These are phyloP conservation scores for Rubroboletus satanas DNA, from an alignment of 768 basidiomycete species.

Conservation along the genomic window DNA sequence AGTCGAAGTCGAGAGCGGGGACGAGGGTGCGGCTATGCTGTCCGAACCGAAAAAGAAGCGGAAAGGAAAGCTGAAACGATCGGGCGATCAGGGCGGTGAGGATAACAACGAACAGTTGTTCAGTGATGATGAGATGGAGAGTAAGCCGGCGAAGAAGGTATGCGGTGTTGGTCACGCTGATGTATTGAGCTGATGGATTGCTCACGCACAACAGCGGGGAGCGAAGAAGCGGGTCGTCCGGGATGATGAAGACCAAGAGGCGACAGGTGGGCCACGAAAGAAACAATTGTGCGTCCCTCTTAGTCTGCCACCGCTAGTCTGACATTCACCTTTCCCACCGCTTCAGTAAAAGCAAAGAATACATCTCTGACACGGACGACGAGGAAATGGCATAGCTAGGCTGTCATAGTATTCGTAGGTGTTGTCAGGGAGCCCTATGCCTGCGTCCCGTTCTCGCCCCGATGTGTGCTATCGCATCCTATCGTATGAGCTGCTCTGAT, in stretches of 20 bases:
- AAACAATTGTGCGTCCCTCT: conserved; percentile 64
- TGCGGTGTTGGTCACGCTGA: conserved; percentile 7
- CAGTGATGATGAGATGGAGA: conserved; percentile 61
- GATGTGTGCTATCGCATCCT: background rate
- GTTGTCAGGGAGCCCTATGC: too few relatives aligned
- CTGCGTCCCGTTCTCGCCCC: background rate
- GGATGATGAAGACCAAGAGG: conserved; percentile 77
- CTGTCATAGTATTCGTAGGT: background rate
- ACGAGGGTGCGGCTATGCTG: conserved; percentile 34
- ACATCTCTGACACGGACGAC: conserved; percentile 84
- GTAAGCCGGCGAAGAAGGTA: conserved; percentile 67
- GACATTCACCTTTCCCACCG: conserved; percentile 1
- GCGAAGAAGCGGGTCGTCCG: conserved; percentile 73
- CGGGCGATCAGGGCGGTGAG: conserved; percentile 48
- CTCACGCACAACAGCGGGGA: conserved; percentile 32
- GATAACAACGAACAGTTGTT: conserved; percentile 61
- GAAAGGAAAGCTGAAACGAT: conserved; percentile 69
- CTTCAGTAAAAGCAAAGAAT: conserved; percentile 81
- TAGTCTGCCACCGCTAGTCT: background rate
- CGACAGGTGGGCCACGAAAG: conserved; percentile 58
- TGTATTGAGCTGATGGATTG: background rate
- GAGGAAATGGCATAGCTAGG: conserved; percentile 57
- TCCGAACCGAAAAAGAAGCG: conserved; percentile 72
- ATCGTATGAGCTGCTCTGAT: background rate
- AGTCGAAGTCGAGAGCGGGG: conserved; percentile 50